phyloP scores from a whole-genome alignment of 139 green algal genomes.

The Ostreobium quekettii region DNA sequence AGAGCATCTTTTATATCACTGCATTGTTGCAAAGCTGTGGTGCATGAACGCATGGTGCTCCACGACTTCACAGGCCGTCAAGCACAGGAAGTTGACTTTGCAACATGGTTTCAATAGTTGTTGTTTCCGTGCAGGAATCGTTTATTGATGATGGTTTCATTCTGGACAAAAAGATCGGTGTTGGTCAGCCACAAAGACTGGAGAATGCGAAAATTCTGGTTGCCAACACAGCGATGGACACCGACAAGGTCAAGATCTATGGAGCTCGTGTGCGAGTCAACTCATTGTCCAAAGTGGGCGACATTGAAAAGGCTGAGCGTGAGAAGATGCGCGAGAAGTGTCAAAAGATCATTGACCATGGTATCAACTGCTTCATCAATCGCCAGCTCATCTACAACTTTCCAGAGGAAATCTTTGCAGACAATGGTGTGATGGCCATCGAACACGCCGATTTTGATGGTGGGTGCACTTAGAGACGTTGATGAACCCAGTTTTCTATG shows the following conservation, averaged over 20 bases:
- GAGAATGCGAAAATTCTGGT: conserved; percentile 96
- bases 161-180: conserved; percentile 95
- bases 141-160: conserved; percentile 99
- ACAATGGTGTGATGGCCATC: conserved; percentile 56
- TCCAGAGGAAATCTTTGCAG: conserved; percentile 89
- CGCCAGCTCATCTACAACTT: conserved; percentile 99
- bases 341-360: conserved; percentile 82
- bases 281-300: conserved; percentile 60
- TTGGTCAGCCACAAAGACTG: conserved; percentile 92
- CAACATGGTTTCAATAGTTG: neutral
- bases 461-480: neutral
- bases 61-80: no score
- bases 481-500: conserved; percentile 6
- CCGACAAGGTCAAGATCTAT: conserved; percentile 99
- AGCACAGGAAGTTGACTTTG: no score
- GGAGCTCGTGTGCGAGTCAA: conserved; percentile 64
- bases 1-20: no score
- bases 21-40: no score
- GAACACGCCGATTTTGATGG: conserved; percentile 69
- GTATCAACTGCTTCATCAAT: conserved; percentile 98
- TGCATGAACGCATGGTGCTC: no score
- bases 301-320: conserved; percentile 96
- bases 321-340: conserved; percentile 93
- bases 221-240: conserved; percentile 99
- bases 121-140: conserved; percentile 51